These are phyloP conservation scores for Talaromyces ruber DNA, from an alignment of 495 filamentous ascomycete species.

Conservation along the genomic window DNA sequence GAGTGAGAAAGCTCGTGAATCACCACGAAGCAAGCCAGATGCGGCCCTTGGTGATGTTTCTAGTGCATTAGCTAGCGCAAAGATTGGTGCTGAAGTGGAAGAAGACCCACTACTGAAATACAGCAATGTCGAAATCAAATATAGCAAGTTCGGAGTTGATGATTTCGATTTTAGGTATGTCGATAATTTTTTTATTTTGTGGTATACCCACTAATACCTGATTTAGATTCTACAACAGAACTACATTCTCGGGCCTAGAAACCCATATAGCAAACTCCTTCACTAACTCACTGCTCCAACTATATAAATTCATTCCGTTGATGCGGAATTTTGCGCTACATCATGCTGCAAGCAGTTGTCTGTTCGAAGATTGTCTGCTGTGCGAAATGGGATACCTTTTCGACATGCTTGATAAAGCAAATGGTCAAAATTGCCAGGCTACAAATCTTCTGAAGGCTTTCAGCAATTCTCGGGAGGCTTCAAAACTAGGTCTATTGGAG, in stretches of 20 bases:
- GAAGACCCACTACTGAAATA: conserved; percentile 78
- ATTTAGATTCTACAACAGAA: conserved; percentile 82
- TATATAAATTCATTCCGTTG: conserved; percentile 82
- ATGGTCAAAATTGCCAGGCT: conserved; percentile 90
- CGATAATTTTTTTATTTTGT: not conserved
- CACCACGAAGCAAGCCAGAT: conserved; percentile 42
- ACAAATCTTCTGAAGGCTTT: conserved; percentile 91
- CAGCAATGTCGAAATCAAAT: conserved; percentile 88
- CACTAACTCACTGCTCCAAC: conserved; percentile 84
- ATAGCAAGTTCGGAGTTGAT: conserved; percentile 93
- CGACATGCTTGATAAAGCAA: conserved; percentile 96
- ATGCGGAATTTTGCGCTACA: conserved; percentile 85
- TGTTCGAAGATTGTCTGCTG: conserved; percentile 72
- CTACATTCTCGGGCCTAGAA: conserved; percentile 80
- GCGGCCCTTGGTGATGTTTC: conserved; percentile 53
- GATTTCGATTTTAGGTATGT: conserved; percentile 93
- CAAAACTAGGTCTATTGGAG: conserved; percentile 67
- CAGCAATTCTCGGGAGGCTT: conserved; percentile 65
- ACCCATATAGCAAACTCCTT: conserved; percentile 96
- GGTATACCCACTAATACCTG: conserved; percentile 6
- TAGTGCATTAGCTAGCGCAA: conserved; percentile 50
- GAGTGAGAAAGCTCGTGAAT: conserved; percentile 79
- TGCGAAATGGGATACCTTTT: conserved; percentile 95
- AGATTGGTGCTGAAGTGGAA: conserved; percentile 51
- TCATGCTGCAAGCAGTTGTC: conserved; percentile 77